Conservation (phyloP, 2,329 filamentous ascomycete species). For the Epichloe elymi region DNA sequence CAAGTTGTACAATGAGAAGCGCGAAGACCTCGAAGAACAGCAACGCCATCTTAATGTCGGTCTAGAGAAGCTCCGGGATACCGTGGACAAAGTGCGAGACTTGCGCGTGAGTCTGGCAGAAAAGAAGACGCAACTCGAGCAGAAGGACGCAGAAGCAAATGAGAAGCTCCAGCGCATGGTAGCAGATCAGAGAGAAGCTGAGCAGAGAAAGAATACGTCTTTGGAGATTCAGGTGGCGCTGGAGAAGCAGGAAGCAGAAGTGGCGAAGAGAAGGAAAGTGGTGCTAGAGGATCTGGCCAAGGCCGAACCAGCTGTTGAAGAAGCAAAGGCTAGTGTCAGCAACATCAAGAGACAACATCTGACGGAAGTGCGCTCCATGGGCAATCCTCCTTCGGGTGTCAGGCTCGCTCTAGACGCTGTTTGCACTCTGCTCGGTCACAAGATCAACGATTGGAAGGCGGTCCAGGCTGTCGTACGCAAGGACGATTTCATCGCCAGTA, state of each 20-base stretch:
- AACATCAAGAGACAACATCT: conserved; percentile 97
- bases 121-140: conserved; percentile 87
- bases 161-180: conserved; percentile 97
- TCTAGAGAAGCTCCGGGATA: conserved; percentile 92
- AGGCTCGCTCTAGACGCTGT: conserved; percentile 91
- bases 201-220: conserved; percentile 78
- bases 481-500: conserved; percentile 96
- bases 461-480: conserved; percentile 79
- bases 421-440: conserved; percentile 85
- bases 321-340: conserved; percentile 90
- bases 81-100: conserved; percentile 92
- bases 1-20: conserved; percentile 94
- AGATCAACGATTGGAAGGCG: conserved; percentile 78
- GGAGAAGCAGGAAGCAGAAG: conserved; percentile 79
- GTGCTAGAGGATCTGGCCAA: conserved; percentile 78
- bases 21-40: conserved; percentile 95
- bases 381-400: conserved; percentile 80
- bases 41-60: conserved; percentile 97
- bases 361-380: conserved; percentile 95
- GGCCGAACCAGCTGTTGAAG: conserved; percentile 84
- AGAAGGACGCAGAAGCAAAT: conserved; percentile 89
- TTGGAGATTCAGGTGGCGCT: conserved; percentile 78
- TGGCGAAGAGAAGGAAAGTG: conserved; percentile 68
- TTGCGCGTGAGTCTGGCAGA: conserved; percentile 79
- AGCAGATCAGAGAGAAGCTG: conserved; percentile 85